Evolutionary conservation across 2,329 filamentous ascomycete species (phyloP), one percentile per base, ranked within the genome.

Genomic region (Xylaria sp.): DNA sequence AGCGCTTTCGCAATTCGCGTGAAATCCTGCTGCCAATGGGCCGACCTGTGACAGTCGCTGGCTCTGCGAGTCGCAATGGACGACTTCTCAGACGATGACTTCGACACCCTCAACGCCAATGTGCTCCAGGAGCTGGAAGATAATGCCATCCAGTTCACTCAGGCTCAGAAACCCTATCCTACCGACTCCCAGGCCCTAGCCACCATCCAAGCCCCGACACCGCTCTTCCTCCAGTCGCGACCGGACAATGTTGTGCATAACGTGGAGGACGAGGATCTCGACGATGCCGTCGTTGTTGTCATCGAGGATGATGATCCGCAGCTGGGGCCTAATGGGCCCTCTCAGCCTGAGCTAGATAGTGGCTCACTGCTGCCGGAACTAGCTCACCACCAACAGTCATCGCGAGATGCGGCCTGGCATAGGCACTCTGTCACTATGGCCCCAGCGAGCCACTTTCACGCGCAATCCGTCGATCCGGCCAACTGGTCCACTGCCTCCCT

Each of bases 51-150:
- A 42, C 52, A 16, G 19, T 57, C 50, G 48, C 52, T 73, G 75
- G 54, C 73, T 73, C 60, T 73, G 60, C 68, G 70, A 67, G 76
- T 76, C 73, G 70, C 71, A 58, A 73, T 71, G 75, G 83, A 86
- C 74, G 81, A 83, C 62, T 87, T 85, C 69, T 83, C 79, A 60
- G 85, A 87, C 70, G 85, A 86, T 69, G 84, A 80, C 61, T 78
- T 89, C 66, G 84, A 88, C 70, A 78, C 81, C 47, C 74, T 88
- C 48, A 82, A 84, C 64, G 77, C 80, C 63, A 79, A 80, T 63
- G 77, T 77, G 52, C 75, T 88, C 2, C 78, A 83, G 66, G 83
- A 87, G 69, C 81, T 89, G 63, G 86, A 89, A 69, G 80, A 82
- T 67, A 80, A 82, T 68, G 85, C 85, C 46, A 83, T 87, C 64